Percentiles rank a stretch among this genome's conserved stretches.
Evolutionary conservation across 1,284 basidiomycete genomes (phyloP).

Genomic region (Cryptococcus deneoformans): DNA sequence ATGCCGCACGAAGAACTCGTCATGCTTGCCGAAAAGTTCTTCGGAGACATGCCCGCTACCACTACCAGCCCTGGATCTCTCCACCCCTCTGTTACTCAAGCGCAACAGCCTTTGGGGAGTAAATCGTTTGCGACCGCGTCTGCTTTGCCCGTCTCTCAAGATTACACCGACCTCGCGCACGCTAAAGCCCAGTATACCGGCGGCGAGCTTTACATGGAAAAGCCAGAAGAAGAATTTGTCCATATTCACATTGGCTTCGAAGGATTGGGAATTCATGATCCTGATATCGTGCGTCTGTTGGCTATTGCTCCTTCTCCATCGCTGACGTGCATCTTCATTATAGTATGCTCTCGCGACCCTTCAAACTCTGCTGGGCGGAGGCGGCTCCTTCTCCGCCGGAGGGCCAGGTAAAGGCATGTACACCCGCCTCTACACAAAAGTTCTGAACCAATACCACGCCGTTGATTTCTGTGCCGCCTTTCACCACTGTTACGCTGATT

Average conservation of each 20-base stretch:
- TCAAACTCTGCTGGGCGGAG: slow-evolving; percentile 92
- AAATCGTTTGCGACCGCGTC: slow-evolving; percentile 42
- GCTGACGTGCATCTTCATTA: background rate
- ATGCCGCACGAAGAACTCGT: slow-evolving; percentile 87
- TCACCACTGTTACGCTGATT: slow-evolving; percentile 97
- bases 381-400: slow-evolving; percentile 91
- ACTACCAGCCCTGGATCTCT: slow-evolving; percentile 25
- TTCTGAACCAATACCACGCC: slow-evolving; percentile 90
- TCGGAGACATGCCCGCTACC: slow-evolving; percentile 64
- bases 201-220: slow-evolving; percentile 67
- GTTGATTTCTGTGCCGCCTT: slow-evolving; percentile 97
- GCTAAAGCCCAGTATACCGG: slow-evolving; percentile 75
- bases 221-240: slow-evolving; percentile 71
- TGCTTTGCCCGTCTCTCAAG: slow-evolving; percentile 22
- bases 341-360: slow-evolving; percentile 86
- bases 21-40: slow-evolving; percentile 76
- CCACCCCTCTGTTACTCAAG: slow-evolving; percentile 54
- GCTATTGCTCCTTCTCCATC: too few relatives aligned
- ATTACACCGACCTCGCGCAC: slow-evolving; percentile 47
- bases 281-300: slow-evolving; percentile 63
- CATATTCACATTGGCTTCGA: slow-evolving; percentile 94
- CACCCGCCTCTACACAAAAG: slow-evolving; percentile 94
- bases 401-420: slow-evolving; percentile 99
- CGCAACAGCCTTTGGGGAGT: slow-evolving; percentile 12
- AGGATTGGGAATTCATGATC: slow-evolving; percentile 86